Conservation (phyloP, 257 asterid genomes). For the Nicotiana attenuata region DNA sequence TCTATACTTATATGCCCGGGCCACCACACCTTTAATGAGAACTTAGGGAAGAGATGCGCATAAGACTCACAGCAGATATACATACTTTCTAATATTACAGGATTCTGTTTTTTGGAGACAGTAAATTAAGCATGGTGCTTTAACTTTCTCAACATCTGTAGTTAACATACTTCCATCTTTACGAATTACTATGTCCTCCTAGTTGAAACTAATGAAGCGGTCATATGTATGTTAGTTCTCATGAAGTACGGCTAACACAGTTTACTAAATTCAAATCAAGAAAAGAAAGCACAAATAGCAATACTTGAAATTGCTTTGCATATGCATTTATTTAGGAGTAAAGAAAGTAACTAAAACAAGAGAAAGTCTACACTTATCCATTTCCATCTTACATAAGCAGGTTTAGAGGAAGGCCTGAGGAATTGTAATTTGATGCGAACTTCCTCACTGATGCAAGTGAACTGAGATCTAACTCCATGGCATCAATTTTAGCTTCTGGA, state of each 20-base stretch:
- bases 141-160: background rate
- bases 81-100: background rate
- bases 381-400: conserved; percentile 55
- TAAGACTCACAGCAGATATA: background rate
- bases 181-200: background rate
- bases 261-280: background rate
- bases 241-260: background rate
- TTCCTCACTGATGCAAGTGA: conserved; percentile 63
- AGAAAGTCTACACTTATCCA: background rate
- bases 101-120: background rate
- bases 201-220: background rate
- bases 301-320: background rate
- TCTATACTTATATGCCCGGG: background rate
- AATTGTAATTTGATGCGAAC: conserved; percentile 59
- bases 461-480: conserved; percentile 73
- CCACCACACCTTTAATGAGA: background rate
- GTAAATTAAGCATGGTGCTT: background rate
- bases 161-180: background rate
- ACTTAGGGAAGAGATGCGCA: background rate
- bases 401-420: conserved; percentile 60
- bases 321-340: background rate
- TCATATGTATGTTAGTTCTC: background rate
- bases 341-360: conserved; percentile 5
- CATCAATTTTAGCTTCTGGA: conserved; percentile 65
- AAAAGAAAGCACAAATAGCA: background rate